Percentiles rank a stretch among this genome's conserved stretches.
phyloP scores from a whole-genome alignment of 768 basidiomycete genomes.

The Tubosaeta sp. region DNA sequence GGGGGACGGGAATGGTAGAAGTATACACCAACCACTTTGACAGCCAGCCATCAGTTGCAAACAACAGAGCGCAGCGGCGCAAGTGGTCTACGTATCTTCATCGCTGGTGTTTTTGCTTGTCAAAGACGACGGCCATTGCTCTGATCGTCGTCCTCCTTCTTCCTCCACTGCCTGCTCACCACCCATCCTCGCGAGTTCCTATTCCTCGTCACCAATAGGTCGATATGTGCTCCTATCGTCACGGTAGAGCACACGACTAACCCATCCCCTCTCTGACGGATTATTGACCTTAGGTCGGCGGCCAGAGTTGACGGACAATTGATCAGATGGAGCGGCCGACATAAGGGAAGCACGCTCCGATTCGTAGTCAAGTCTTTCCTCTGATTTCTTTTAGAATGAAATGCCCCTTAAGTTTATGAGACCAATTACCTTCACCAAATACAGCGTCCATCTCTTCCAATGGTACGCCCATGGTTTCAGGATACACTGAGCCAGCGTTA shows the following conservation, averaged over 20 bases:
- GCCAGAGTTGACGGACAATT: conserved; percentile 31
- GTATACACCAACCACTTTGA: background rate
- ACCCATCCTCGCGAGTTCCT: conserved; percentile 55
- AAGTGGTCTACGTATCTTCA: conserved; percentile 9
- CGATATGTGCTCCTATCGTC: conserved; percentile 41
- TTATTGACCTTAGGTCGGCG: conserved; percentile 21
- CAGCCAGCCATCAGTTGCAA: conserved; percentile 2
- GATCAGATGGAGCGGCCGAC: conserved; percentile 34
- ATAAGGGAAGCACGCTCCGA: conserved; percentile 58
- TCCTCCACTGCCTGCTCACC: conserved; percentile 26
- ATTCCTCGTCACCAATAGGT: conserved; percentile 49
- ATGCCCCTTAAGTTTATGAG: conserved; percentile 10
- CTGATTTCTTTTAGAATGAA: conserved; percentile 19
- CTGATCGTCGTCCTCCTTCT: conserved; percentile 17
- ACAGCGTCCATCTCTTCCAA: conserved; percentile 89
- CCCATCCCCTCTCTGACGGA: conserved; percentile 38
- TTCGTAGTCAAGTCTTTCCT: conserved; percentile 64
- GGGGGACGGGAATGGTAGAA: background rate
- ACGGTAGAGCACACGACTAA: conserved; percentile 47
- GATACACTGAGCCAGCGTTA: conserved; percentile 54
- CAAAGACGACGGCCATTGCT: conserved; percentile 12
- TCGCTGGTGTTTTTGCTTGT: conserved; percentile 6
- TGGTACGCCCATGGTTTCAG: conserved; percentile 82
- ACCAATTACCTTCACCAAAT: conserved; percentile 73
- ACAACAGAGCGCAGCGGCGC: background rate